phyloP scores from a whole-genome alignment of 257 asterid species.

The Agastache rugosa region DNA sequence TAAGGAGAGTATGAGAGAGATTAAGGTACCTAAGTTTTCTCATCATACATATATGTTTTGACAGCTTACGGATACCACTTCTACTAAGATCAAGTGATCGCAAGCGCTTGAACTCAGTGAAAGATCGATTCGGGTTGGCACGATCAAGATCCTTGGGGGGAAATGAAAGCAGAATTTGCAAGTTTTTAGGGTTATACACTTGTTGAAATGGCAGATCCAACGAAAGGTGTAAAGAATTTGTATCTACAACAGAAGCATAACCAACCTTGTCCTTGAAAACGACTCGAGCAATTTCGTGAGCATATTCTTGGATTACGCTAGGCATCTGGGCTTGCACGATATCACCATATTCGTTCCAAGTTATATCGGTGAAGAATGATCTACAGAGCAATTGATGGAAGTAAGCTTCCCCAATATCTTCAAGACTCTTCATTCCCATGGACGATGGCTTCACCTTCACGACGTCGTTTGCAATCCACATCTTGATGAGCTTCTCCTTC shows the following conservation, averaged over 20 bases:
- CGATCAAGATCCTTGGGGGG: not conserved
- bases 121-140: not conserved
- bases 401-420: slow-evolving; percentile 19
- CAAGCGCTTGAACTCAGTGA: slow-evolving; percentile 19
- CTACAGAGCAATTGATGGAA: slow-evolving; percentile 25
- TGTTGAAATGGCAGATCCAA: not conserved
- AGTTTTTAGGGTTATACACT: not conserved
- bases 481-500: slow-evolving; percentile 23
- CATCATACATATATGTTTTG: not conserved
- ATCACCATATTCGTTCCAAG: slow-evolving; percentile 5
- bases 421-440: not conserved
- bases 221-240: not conserved
- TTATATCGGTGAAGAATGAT: slow-evolving; percentile 27
- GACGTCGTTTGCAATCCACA: slow-evolving; percentile 29
- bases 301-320: not conserved
- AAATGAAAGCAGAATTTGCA: not conserved
- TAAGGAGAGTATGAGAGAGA: slow-evolving; percentile 27
- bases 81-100: slow-evolving; percentile 24
- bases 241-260: not conserved
- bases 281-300: not conserved
- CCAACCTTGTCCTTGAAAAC: slow-evolving; percentile 3
- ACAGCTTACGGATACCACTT: slow-evolving; percentile 10
- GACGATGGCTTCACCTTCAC: not conserved
- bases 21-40: slow-evolving; percentile 21
- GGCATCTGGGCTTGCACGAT: slow-evolving; percentile 15